Conservation (phyloP, 495 filamentous ascomycete genomes). For the Tuber microsphaerosporum region DNA sequence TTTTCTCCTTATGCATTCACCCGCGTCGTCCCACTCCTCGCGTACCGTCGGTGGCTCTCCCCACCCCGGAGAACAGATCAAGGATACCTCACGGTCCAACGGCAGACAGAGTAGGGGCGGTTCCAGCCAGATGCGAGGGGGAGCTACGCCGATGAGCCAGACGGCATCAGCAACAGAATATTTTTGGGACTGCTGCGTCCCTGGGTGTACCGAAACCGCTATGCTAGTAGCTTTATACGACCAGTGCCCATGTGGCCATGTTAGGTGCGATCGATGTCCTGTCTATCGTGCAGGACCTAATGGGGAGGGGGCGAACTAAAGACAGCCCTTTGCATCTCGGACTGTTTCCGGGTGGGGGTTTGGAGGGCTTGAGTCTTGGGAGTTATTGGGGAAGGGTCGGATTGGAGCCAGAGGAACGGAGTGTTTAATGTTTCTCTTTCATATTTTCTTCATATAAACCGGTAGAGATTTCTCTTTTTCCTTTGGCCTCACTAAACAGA, state of each 20-base stretch:
- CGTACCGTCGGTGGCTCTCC: not conserved
- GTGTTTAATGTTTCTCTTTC: not conserved
- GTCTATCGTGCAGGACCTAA: not conserved
- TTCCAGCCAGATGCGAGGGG: not conserved
- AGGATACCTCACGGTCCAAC: not conserved
- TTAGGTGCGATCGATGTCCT: not conserved
- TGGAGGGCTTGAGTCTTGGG: not conserved
- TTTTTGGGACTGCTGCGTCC: not conserved
- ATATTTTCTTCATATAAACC: not conserved
- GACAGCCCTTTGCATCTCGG: not conserved
- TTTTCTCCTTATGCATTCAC: no score
- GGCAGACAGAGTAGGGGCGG: not conserved
- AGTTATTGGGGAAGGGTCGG: not conserved
- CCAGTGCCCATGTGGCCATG: not conserved
- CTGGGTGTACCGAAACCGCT: not conserved
- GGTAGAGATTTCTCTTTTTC: not conserved
- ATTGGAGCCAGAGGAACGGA: not conserved
- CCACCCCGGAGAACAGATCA: not conserved
- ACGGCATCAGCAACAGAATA: rapidly evolving
- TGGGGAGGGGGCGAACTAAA: not conserved
- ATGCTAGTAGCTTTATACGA: not conserved
- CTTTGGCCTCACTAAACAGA: not conserved
- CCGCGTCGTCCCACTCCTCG: no score
- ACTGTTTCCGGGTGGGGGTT: not conserved
- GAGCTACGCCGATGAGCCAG: not conserved